phyloP scores from a whole-genome alignment of 1,139 yeast genomes.

The Sugiyamaella grinbergsii region DNA sequence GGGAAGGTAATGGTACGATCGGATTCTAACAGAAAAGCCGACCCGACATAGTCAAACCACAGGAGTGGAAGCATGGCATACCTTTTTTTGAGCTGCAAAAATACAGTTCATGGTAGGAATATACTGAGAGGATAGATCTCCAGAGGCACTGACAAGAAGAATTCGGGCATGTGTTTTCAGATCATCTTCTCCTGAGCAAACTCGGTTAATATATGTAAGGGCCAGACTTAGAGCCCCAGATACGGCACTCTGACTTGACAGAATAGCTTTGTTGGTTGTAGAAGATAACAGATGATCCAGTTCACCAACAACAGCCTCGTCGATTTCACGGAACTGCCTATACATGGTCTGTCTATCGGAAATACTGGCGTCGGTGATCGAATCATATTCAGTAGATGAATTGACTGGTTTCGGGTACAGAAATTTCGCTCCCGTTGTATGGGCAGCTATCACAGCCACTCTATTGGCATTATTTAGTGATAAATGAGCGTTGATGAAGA shows the following conservation, averaged over 20 bases:
- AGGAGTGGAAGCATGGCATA: constrained; percentile 19
- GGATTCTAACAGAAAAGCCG: too few species aligned
- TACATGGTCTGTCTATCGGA: constrained; percentile 57
- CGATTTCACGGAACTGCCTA: constrained; percentile 80
- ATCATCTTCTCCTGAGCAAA: constrained; percentile 37
- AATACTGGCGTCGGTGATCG: not conserved
- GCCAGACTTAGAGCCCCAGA: constrained; percentile 82
- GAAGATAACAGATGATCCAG: constrained; percentile 53
- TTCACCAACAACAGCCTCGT: constrained; percentile 70
- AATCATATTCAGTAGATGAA: not conserved
- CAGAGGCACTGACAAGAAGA: constrained; percentile 72
- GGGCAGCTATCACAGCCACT: constrained; percentile 80
- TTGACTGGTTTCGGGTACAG: constrained; percentile 57
- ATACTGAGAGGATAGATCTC: constrained; percentile 78
- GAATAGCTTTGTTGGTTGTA: constrained; percentile 30
- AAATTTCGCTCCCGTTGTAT: constrained; percentile 68
- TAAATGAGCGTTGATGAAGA: constrained; percentile 81
- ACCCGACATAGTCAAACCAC: too few species aligned
- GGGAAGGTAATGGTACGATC: too few species aligned
- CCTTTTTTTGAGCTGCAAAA: constrained; percentile 91
- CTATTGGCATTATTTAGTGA: constrained; percentile 82
- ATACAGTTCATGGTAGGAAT: constrained; percentile 95
- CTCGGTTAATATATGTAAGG: constrained; percentile 74
- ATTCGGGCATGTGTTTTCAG: constrained; percentile 64
- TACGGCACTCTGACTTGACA: constrained; percentile 51